A percentile compares a stretch with the other conserved stretches of the same genome.
phyloP scores from a whole-genome alignment of 495 filamentous ascomycete species.

The Parmelia sp. region DNA sequence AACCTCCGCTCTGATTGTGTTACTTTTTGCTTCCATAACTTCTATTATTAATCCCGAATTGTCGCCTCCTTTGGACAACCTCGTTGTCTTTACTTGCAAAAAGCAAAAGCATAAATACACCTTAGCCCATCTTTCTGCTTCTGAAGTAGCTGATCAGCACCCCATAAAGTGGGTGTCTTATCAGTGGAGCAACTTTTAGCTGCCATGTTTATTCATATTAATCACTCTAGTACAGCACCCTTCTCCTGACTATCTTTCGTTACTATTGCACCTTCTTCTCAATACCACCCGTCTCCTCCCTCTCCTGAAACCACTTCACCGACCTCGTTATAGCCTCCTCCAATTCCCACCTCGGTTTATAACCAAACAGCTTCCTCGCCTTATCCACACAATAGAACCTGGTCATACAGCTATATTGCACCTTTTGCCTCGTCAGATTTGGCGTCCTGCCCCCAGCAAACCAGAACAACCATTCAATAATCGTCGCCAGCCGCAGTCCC shows the following conservation, averaged over 20 bases:
- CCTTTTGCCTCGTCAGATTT: conserved; percentile 65
- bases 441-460: conserved; percentile 61
- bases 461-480: conserved; percentile 63
- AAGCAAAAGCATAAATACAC: no score
- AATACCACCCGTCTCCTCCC: conserved; percentile 39
- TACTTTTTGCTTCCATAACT: neutral
- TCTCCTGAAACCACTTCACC: conserved; percentile 60
- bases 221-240: neutral
- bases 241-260: conserved; percentile 48
- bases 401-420: conserved; percentile 51
- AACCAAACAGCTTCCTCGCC: conserved; percentile 62
- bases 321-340: conserved; percentile 59
- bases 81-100: neutral
- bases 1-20: neutral
- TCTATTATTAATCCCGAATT: neutral
- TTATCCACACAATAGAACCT: conserved; percentile 51
- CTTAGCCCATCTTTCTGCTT: no score
- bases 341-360: conserved; percentile 55
- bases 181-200: neutral
- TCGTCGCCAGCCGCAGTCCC: conserved; percentile 56
- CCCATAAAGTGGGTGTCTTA: neutral
- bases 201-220: conserved; percentile 2
- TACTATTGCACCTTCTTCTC: conserved; percentile 19
- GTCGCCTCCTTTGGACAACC: no score
- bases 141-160: neutral